phyloP scores from a whole-genome alignment of 208 protist genomes.

The Leishmania aethiopica region DNA sequence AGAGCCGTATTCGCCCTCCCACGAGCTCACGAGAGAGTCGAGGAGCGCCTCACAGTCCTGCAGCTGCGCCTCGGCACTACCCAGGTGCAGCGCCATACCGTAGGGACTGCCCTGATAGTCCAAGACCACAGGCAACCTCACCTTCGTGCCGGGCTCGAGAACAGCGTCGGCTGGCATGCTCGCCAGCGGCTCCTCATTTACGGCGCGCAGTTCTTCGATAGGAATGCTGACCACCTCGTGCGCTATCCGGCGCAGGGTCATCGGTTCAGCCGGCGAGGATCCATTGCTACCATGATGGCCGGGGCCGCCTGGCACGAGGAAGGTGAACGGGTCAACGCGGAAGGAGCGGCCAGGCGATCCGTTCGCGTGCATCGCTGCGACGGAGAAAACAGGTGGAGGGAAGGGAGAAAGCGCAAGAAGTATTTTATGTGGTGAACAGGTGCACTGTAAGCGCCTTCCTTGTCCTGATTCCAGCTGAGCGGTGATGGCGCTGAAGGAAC shows the following conservation, averaged over 20 bases:
- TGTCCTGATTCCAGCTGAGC: background rate
- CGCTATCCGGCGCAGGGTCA: slow-evolving; percentile 39
- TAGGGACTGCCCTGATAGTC: slow-evolving; percentile 22
- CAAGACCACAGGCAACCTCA: slow-evolving; percentile 48
- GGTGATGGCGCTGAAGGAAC: background rate
- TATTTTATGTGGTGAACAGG: background rate
- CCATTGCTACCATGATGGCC: background rate
- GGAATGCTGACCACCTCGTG: slow-evolving; percentile 30
- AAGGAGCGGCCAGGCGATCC: slow-evolving; percentile 6
- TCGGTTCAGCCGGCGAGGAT: background rate
- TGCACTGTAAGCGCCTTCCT: background rate
- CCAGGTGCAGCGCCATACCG: slow-evolving; percentile 51
- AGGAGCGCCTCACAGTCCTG: slow-evolving; percentile 38
- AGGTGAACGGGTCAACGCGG: slow-evolving; percentile 30
- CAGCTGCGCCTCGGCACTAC: slow-evolving; percentile 48
- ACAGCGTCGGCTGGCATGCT: slow-evolving; percentile 23
- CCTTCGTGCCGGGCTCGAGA: slow-evolving; percentile 45
- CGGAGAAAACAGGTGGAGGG: background rate
- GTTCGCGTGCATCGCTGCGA: slow-evolving; percentile 1
- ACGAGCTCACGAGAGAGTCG: slow-evolving; percentile 27
- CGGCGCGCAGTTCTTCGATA: slow-evolving; percentile 50
- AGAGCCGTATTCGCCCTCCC: slow-evolving; percentile 20
- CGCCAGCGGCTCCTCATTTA: slow-evolving; percentile 51
- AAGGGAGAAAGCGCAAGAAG: background rate
- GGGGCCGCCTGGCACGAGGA: slow-evolving; percentile 9